Base-by-base conservation (phyloP, 139 green algal genomes). In the Chlorella vulgaris region DNA sequence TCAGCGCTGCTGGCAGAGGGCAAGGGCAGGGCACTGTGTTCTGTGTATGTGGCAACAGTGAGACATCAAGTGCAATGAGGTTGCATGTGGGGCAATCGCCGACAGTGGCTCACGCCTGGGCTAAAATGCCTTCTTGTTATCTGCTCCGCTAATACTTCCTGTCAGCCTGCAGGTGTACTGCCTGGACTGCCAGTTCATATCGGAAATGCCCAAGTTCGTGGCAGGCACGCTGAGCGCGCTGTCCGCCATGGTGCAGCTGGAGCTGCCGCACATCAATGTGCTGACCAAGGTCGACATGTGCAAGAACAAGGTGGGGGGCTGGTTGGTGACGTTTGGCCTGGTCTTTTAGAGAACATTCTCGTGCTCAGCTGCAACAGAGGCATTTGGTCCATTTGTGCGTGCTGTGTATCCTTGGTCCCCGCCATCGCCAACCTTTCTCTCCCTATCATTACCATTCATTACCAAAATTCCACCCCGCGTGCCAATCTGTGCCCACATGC, bases 231-330 rank as follows among this genome's bases (percentile, higher is more conserved):
- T 95, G 77, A 86, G 93, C 81, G 94, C 94, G 19, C 80, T 97
- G 31, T 85, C 89, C 6, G 96, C 96, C 19, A 99, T 99, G 97
- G 91, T 99, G 13, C 92, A 95, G 83, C 90, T 99, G 70, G 97
- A 98, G 91, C 85, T 99, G 71, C 97, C 97, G 7, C 96, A 99
- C 86, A 85, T 99, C 74, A 99, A 98, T 85, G 84, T 99, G 13
- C 90, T 99, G 29, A 98, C 93, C 6, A 99, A 99, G 84, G 93
- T 98, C 70, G 97, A 99, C 88, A 82, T 98, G n/a, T 93, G 83
- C 33, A 69, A 84, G 70, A 84, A 86, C 83, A 93, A 94, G 90
- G 89, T 93, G 55, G 21, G 73, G 8, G 21, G 63, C 4, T 50
- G 63, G 55, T 65, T 65, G 55, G 47, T 40, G 28, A 10, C 62